Evolutionary conservation across 2,329 filamentous ascomycete genomes (phyloP).

Genomic region (Aspergillus chevalieri): DNA sequence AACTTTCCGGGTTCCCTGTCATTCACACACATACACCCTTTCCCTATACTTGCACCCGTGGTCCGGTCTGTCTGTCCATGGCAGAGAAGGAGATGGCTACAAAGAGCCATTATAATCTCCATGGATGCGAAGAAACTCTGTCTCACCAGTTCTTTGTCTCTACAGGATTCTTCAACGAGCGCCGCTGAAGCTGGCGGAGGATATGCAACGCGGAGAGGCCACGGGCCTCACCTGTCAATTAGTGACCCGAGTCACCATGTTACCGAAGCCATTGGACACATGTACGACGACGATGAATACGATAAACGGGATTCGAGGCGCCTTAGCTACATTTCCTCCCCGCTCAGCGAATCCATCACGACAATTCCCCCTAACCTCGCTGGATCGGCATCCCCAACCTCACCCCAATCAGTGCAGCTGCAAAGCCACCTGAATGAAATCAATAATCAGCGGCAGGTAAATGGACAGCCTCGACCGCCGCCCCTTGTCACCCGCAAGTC

Average conservation of each 20-base stretch:
- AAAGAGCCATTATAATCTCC: neutral
- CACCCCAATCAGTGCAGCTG: slow-evolving; percentile 22
- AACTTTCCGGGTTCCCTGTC: neutral
- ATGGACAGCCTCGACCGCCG: slow-evolving; percentile 27
- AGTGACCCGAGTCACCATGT: slow-evolving; percentile 91
- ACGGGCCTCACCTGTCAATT: slow-evolving; percentile 60
- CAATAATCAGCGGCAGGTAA: slow-evolving; percentile 16
- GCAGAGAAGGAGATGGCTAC: neutral
- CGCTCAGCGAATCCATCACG: slow-evolving; percentile 39
- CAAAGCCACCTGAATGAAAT: slow-evolving; percentile 30
- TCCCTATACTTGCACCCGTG: slow-evolving; percentile 1
- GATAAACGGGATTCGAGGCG: slow-evolving; percentile 58
- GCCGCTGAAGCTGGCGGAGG: slow-evolving; percentile 36
- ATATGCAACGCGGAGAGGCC: slow-evolving; percentile 51
- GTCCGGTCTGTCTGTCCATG: neutral
- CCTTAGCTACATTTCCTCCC: slow-evolving; percentile 63
- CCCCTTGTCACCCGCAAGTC: slow-evolving; percentile 21
- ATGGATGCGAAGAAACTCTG: neutral
- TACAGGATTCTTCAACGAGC: slow-evolving; percentile 35
- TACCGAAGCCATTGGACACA: slow-evolving; percentile 84
- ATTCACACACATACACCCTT: slow-evolving; percentile 1
- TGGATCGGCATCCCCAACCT: slow-evolving; percentile 20
- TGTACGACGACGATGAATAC: slow-evolving; percentile 73
- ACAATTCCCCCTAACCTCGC: slow-evolving; percentile 29
- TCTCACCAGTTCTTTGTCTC: slow-evolving; percentile 1